Conservation (phyloP, 2,329 filamentous ascomycete genomes). For the Sporothrix pseudoabietina region DNA sequence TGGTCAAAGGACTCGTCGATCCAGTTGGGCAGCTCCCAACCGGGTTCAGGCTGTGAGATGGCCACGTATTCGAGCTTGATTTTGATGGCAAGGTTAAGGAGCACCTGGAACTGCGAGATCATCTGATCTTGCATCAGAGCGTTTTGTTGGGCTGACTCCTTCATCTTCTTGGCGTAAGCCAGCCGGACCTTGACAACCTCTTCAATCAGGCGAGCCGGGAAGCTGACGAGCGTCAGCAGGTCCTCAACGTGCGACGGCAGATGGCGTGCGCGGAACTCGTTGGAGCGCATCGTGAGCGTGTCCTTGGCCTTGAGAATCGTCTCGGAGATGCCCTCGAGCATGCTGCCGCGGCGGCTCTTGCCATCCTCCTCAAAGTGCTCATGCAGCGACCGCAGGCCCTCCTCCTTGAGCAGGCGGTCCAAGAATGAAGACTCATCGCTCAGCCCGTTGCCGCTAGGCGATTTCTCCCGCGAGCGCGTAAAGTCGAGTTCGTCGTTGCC, state of each 20-base stretch:
- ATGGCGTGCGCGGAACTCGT: conserved; percentile 83
- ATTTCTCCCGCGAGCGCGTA: conserved; percentile 69
- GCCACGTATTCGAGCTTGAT: conserved; percentile 88
- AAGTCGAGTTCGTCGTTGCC: conserved; percentile 96
- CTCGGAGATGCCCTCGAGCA: conserved; percentile 78
- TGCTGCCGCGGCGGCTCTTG: conserved; percentile 63
- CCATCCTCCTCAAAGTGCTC: conserved; percentile 59
- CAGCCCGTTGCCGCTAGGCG: conserved; percentile 70
- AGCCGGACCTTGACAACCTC: conserved; percentile 93
- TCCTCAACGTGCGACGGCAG: conserved; percentile 96
- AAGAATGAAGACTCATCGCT: conserved; percentile 91
- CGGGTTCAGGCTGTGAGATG: conserved; percentile 82
- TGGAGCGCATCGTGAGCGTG: conserved; percentile 83
- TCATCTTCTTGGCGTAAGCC: conserved; percentile 91
- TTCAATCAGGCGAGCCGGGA: conserved; percentile 91
- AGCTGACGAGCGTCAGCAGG: conserved; percentile 92
- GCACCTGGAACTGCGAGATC: conserved; percentile 93
- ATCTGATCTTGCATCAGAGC: conserved; percentile 96
- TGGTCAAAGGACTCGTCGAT: conserved; percentile 96
- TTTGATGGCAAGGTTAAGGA: conserved; percentile 85
- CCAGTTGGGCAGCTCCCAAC: conserved; percentile 93
- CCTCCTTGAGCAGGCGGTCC: conserved; percentile 92
- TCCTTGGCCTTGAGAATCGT: conserved; percentile 93
- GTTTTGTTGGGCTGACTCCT: conserved; percentile 89
- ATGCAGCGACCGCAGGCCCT: conserved; percentile 88